phyloP scores from a whole-genome alignment of 2,329 filamentous ascomycete genomes.

The Coniochaeta ligniaria region DNA sequence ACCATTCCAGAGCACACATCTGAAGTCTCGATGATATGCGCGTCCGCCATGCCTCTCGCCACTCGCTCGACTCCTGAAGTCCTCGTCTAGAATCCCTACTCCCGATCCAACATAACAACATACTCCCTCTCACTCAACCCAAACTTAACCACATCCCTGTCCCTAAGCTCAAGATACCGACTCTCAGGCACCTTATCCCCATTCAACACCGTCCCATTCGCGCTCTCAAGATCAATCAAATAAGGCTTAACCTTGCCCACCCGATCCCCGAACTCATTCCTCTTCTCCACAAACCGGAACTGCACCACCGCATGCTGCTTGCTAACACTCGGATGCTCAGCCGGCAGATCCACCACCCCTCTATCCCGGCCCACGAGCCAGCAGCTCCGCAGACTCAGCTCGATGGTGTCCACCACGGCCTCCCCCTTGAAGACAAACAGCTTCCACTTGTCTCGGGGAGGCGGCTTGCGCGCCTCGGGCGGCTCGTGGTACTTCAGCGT shows the following conservation, averaged over 20 bases:
- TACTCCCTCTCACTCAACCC: conserved; percentile 88
- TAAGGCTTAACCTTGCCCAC: conserved; percentile 77
- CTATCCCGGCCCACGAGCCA: conserved; percentile 84
- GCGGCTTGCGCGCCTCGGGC: conserved; percentile 81
- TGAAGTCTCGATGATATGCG: too few species aligned
- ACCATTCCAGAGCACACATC: too few species aligned
- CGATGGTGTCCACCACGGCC: conserved; percentile 74
- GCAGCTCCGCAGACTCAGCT: conserved; percentile 69
- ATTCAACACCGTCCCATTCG: conserved; percentile 84
- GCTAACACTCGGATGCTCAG: conserved; percentile 88
- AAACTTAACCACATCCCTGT: conserved; percentile 85
- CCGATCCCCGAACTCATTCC: conserved; percentile 81
- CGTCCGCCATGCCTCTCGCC: too few species aligned
- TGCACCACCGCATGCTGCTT: conserved; percentile 96
- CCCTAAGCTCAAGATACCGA: conserved; percentile 77
- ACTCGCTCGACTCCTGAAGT: too few species aligned
- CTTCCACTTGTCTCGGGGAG: conserved; percentile 73
- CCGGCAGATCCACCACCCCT: conserved; percentile 71
- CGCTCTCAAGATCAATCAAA: conserved; percentile 86
- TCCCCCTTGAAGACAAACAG: conserved; percentile 86
- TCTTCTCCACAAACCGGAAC: conserved; percentile 77
- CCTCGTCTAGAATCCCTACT: background rate
- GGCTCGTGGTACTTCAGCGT: conserved; percentile 96
- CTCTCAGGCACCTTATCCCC: conserved; percentile 64
- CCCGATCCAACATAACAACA: conserved; percentile 69